Evolutionary conservation across 495 filamentous ascomycete species (phyloP).

Genomic region (Neurospora hispaniola): DNA sequence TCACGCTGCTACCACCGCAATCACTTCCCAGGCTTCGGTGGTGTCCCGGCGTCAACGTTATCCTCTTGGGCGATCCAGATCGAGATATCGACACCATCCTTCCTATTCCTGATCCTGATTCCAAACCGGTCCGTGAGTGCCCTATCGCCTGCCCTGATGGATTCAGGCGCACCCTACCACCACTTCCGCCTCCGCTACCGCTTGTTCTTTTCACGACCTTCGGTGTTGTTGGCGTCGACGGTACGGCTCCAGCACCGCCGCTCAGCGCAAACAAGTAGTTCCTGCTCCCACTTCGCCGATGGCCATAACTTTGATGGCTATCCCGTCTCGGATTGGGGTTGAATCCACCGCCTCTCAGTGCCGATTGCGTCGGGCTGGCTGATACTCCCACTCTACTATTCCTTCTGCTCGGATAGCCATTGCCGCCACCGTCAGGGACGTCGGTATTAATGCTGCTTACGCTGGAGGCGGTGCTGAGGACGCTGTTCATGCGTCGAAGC

Average conservation of each 20-base stretch:
- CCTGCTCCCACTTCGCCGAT: background rate
- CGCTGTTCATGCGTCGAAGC: slow-evolving; percentile 19
- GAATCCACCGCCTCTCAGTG: background rate
- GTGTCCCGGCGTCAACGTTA: background rate
- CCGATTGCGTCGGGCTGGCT: background rate
- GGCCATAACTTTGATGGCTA: background rate
- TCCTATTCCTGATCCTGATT: background rate
- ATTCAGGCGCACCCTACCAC: background rate
- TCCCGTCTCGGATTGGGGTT: background rate
- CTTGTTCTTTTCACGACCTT: background rate
- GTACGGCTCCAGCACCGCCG: background rate
- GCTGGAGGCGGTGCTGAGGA: slow-evolving; percentile 11
- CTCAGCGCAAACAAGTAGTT: slow-evolving; percentile 2
- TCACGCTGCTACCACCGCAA: background rate
- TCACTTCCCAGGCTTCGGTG: background rate
- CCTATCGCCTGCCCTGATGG: background rate
- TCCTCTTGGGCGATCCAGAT: background rate
- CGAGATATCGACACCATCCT: background rate
- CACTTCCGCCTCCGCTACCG: background rate
- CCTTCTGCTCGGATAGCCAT: background rate
- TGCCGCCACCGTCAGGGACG: background rate
- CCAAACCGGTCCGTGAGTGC: background rate
- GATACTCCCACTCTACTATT: background rate
- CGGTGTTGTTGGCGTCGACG: background rate
- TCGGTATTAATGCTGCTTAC: slow-evolving; percentile 2